Evolutionary conservation across 768 basidiomycete species (phyloP).

Genomic region (Scleroderma bovista): DNA sequence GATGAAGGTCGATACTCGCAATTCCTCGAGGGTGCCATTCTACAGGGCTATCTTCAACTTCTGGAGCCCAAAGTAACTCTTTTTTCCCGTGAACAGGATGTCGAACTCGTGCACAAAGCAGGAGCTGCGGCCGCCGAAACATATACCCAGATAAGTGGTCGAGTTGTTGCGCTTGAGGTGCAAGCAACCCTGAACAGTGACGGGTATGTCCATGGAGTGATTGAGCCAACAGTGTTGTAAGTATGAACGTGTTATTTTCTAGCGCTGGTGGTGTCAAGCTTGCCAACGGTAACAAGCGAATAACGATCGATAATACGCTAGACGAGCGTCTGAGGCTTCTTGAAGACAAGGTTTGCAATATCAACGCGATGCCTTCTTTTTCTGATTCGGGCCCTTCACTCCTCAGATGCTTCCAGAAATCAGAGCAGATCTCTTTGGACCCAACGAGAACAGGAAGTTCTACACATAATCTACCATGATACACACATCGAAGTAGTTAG

Average conservation of each 20-base stretch:
- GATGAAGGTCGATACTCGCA: slow-evolving; percentile 69
- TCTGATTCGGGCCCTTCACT: slow-evolving; percentile 1
- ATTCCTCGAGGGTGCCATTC: slow-evolving; percentile 78
- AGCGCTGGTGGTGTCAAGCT: slow-evolving; percentile 88
- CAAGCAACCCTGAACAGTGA: slow-evolving; percentile 62
- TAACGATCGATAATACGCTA: slow-evolving; percentile 90
- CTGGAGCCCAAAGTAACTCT: slow-evolving; percentile 72
- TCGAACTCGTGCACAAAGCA: slow-evolving; percentile 54
- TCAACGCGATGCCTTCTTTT: background rate
- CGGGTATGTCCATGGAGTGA: slow-evolving; percentile 40
- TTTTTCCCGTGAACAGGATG: slow-evolving; percentile 63
- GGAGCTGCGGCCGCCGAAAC: slow-evolving; percentile 53
- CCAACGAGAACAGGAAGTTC: slow-evolving; percentile 90
- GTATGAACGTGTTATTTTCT: background rate
- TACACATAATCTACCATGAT: slow-evolving; percentile 43
- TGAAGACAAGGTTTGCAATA: slow-evolving; percentile 71
- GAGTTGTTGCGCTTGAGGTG: slow-evolving; percentile 52
- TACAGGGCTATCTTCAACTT: slow-evolving; percentile 81
- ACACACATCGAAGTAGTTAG: no score
- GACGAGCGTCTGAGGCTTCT: slow-evolving; percentile 86
- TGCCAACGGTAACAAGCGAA: slow-evolving; percentile 63
- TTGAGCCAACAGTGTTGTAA: background rate
- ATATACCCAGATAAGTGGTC: slow-evolving; percentile 78
- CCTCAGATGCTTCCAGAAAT: slow-evolving; percentile 93
- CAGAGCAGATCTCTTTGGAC: slow-evolving; percentile 80